Evolutionary conservation across 2,329 filamentous ascomycete species (phyloP).

Genomic region (Sclerotinia borealis): DNA sequence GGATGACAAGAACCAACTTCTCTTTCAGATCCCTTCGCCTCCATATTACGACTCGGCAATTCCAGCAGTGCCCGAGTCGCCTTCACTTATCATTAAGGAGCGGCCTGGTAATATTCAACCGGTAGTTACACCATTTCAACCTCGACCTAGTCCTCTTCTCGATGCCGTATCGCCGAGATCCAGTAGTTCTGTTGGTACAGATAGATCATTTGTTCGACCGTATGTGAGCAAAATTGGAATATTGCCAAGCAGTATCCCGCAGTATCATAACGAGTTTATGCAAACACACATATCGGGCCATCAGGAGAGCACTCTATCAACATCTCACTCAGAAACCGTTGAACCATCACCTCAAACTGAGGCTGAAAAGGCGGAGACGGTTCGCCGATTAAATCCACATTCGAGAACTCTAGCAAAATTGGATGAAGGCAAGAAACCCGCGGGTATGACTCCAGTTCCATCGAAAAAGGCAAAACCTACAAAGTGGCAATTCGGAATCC

Average conservation of each 20-base stretch:
- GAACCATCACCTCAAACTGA: conserved; percentile 43
- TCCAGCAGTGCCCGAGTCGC: neutral
- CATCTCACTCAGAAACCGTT: conserved; percentile 37
- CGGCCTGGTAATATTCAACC: conserved; percentile 5
- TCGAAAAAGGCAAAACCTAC: conserved; percentile 71
- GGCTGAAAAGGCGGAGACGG: conserved; percentile 76
- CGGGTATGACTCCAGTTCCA: conserved; percentile 58
- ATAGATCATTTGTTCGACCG: conserved; percentile 26
- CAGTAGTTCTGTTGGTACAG: conserved; percentile 29
- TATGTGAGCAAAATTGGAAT: conserved; percentile 79
- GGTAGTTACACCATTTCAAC: conserved; percentile 6
- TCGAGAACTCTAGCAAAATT: conserved; percentile 64
- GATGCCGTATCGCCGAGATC: conserved; percentile 31
- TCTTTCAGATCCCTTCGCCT: conserved; percentile 50
- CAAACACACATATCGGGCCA: conserved; percentile 58
- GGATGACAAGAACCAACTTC: conserved; percentile 32
- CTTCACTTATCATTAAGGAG: conserved; percentile 2
- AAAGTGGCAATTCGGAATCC: conserved; percentile 97
- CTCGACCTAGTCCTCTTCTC: conserved; percentile 24
- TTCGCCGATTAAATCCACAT: conserved; percentile 78
- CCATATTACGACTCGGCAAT: conserved; percentile 41
- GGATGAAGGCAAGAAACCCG: conserved; percentile 57
- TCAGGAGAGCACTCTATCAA: conserved; percentile 34
- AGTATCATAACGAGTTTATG: conserved; percentile 88
- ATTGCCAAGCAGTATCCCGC: conserved; percentile 81